Evolutionary conservation across 1,284 basidiomycete species (phyloP).

Genomic region (Leccinum pachyderme): DNA sequence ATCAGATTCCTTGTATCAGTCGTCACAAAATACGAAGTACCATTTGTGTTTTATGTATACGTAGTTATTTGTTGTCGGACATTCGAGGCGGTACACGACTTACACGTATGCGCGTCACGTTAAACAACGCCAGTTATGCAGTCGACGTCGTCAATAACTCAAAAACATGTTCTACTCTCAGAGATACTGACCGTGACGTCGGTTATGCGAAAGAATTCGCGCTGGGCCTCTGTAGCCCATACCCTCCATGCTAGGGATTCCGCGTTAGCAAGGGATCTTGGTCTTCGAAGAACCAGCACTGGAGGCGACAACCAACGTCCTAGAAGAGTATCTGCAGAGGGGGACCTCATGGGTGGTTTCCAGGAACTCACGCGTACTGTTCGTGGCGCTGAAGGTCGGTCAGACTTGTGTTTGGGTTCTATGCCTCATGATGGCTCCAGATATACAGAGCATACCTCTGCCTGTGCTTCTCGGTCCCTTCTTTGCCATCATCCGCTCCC

Average conservation of each 20-base stretch:
- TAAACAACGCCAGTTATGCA: constrained; percentile 14
- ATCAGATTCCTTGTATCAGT: constrained; percentile 13
- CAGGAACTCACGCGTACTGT: constrained; percentile 81
- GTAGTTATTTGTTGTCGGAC: constrained; percentile 17
- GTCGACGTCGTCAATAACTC: constrained; percentile 38
- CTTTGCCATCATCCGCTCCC: constrained; percentile 89
- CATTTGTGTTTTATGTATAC: neutral
- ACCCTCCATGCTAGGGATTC: constrained; percentile 60
- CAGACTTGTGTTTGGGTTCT: constrained; percentile 5
- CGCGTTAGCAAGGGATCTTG: constrained; percentile 68
- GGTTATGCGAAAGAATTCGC: constrained; percentile 95
- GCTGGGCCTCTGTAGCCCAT: constrained; percentile 78
- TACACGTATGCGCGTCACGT: neutral
- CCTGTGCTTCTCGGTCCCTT: constrained; percentile 80
- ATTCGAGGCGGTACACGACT: neutral
- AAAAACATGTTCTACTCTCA: constrained; percentile 78
- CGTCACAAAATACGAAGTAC: constrained; percentile 8
- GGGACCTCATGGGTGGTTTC: constrained; percentile 88
- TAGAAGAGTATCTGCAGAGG: constrained; percentile 57
- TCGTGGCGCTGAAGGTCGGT: constrained; percentile 70
- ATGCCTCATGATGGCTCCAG: constrained; percentile 39
- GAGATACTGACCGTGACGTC: constrained; percentile 94
- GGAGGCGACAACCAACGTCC: constrained; percentile 39
- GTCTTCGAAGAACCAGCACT: constrained; percentile 59
- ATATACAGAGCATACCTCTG: constrained; percentile 55